Percentiles rank a stretch among this genome's conserved stretches.
Evolutionary conservation across 257 asterid species (phyloP).

Genomic region (Plantago ovata): DNA sequence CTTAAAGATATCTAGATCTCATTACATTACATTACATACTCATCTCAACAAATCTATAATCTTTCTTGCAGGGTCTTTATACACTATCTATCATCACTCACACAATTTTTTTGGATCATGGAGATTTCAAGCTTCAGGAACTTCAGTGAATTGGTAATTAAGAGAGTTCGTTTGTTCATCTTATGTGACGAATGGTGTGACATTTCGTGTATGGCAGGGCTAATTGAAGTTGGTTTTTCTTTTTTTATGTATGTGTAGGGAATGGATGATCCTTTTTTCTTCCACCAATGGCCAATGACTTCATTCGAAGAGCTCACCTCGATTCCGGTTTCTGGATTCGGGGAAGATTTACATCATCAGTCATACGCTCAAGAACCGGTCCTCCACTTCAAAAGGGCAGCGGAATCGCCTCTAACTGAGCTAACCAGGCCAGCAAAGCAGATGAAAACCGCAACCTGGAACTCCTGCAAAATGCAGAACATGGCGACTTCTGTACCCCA

Average conservation of each 20-base stretch:
- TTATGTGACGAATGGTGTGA: neutral
- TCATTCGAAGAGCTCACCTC: constrained; percentile 46
- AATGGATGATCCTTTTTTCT: constrained; percentile 49
- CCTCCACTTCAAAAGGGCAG: constrained; percentile 30
- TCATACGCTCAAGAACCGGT: constrained; percentile 26
- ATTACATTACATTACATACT: neutral
- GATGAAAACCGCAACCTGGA: constrained; percentile 28
- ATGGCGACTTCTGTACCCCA: constrained; percentile 22
- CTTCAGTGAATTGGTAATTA: constrained; percentile 62
- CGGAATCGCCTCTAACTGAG: constrained; percentile 21
- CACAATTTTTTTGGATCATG: constrained; percentile 22
- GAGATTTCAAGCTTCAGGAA: constrained; percentile 50
- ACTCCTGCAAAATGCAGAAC: neutral
- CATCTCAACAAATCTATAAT: too few relatives aligned
- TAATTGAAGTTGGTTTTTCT: neutral
- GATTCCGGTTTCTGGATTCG: constrained; percentile 29
- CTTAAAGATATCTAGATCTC: neutral
- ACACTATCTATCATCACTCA: neutral
- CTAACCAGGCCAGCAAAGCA: constrained; percentile 47
- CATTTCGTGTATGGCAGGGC: neutral
- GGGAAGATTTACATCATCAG: constrained; percentile 21
- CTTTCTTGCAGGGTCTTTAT: neutral
- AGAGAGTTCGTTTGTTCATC: neutral
- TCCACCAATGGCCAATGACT: constrained; percentile 53
- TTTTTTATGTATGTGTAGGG: constrained; percentile 33